A percentile compares a stretch with the other conserved stretches of the same genome.
phyloP scores from a whole-genome alignment of 1,284 basidiomycete genomes.

The Meira miltonrushii region DNA sequence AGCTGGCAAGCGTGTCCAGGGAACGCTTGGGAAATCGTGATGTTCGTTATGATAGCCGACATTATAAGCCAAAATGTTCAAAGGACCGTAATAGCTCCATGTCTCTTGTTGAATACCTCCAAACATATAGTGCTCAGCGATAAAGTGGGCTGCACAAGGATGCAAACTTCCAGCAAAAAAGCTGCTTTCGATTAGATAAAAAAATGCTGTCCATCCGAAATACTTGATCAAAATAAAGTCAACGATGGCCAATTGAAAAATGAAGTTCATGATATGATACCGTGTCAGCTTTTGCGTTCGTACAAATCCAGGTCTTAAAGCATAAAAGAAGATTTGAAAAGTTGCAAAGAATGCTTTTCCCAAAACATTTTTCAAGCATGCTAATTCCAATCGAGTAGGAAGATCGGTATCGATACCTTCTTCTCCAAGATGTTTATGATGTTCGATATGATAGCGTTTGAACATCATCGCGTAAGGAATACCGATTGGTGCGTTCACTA shows the following conservation, averaged over 20 bases:
- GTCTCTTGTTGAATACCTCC: constrained; percentile 69
- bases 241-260: constrained; percentile 64
- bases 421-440: constrained; percentile 86
- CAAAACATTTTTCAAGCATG: constrained; percentile 85
- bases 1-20: constrained; percentile 88
- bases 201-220: constrained; percentile 30
- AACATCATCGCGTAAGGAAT: constrained; percentile 93
- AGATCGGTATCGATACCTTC: constrained; percentile 94
- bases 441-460: constrained; percentile 85
- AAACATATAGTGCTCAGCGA: constrained; percentile 65
- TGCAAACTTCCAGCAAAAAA: constrained; percentile 95
- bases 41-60: constrained; percentile 99
- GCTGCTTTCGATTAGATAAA: constrained; percentile 79
- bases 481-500: constrained; percentile 86
- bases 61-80: constrained; percentile 91
- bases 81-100: constrained; percentile 88
- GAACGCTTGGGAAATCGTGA: constrained; percentile 92
- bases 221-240: constrained; percentile 59
- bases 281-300: constrained; percentile 71
- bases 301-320: constrained; percentile 89
- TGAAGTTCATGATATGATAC: constrained; percentile 79
- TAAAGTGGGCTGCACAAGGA: constrained; percentile 94
- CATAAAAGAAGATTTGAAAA: constrained; percentile 98
- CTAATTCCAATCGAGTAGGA: constrained; percentile 76
- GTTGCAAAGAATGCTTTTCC: constrained; percentile 97